These are phyloP conservation scores for Aspergillus sclerotialis DNA, from an alignment of 2,329 filamentous ascomycete species.

Conservation along the genomic window DNA sequence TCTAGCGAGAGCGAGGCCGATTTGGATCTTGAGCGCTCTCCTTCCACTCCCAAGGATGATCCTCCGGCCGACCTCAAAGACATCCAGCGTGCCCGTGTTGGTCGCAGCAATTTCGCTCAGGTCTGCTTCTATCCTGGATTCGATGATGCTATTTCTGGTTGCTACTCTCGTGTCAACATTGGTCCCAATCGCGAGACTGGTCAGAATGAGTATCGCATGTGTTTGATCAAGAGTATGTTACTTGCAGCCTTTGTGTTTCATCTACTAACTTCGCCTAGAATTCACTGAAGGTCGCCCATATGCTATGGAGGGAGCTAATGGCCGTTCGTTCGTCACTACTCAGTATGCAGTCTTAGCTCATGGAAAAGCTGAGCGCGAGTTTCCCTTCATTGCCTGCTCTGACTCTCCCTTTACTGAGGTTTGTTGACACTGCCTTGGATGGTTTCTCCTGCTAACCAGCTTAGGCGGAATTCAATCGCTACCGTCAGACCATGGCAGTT, in stretches of 20 bases:
- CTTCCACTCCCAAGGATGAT: constrained; percentile 52
- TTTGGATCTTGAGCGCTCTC: constrained; percentile 55
- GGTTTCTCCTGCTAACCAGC: constrained; percentile 2
- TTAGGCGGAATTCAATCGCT: constrained; percentile 75
- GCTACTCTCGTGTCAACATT: constrained; percentile 78
- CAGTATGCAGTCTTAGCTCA: constrained; percentile 77
- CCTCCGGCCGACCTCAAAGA: constrained; percentile 69
- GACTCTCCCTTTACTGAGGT: constrained; percentile 80
- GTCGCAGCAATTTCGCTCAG: constrained; percentile 77
- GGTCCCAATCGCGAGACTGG: constrained; percentile 68
- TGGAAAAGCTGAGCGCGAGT: constrained; percentile 75
- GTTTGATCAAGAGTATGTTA: constrained; percentile 68
- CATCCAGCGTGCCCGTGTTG: constrained; percentile 75
- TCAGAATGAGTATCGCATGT: constrained; percentile 77
- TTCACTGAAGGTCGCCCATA: constrained; percentile 77
- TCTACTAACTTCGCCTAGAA: constrained; percentile 43
- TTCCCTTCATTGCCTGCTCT: constrained; percentile 86
- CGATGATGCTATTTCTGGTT: constrained; percentile 70
- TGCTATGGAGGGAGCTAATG: constrained; percentile 66
- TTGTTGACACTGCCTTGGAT: constrained; percentile 18
- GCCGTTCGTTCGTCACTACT: constrained; percentile 73
- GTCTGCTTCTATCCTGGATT: constrained; percentile 93
- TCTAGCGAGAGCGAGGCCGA: constrained; percentile 75
- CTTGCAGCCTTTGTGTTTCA: not conserved
- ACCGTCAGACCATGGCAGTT: constrained; percentile 64